These are phyloP conservation scores for Globisporangium megalacanthum DNA, from an alignment of 352 stramenopile genomes.

Conservation along the genomic window DNA sequence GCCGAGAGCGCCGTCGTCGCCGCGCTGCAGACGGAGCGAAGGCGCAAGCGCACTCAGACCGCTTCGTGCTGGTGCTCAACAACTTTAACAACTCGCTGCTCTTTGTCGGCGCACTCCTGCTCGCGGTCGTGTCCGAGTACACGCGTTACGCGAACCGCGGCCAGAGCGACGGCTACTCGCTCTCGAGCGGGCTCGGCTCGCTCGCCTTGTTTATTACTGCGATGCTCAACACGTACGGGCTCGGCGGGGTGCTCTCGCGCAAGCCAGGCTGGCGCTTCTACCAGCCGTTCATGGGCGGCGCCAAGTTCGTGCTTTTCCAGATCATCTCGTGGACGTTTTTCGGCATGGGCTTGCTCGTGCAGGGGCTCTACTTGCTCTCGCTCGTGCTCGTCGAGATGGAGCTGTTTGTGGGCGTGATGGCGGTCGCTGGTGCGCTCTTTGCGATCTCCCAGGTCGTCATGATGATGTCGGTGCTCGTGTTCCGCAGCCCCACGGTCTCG, in stretches of 20 bases:
- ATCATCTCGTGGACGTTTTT: slow-evolving; percentile 80
- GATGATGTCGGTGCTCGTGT: slow-evolving; percentile 80
- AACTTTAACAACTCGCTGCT: slow-evolving; percentile 87
- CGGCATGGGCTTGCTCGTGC: slow-evolving; percentile 53
- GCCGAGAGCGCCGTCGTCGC: slow-evolving; percentile 23
- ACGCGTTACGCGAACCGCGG: slow-evolving; percentile 22
- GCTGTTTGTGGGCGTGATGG: slow-evolving; percentile 72
- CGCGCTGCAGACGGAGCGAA: neutral
- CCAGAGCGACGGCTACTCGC: slow-evolving; percentile 33
- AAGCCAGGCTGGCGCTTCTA: slow-evolving; percentile 82
- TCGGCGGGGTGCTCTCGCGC: slow-evolving; percentile 63
- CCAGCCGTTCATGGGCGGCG: slow-evolving; percentile 76
- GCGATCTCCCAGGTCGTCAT: slow-evolving; percentile 70
- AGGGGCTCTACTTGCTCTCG: slow-evolving; percentile 73
- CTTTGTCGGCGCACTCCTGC: slow-evolving; percentile 54
- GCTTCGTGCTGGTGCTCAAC: slow-evolving; percentile 68
- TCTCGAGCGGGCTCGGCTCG: slow-evolving; percentile 53
- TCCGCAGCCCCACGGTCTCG: slow-evolving; percentile 14
- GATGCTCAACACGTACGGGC: slow-evolving; percentile 78
- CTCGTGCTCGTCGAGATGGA: slow-evolving; percentile 75
- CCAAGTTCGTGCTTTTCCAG: slow-evolving; percentile 69
- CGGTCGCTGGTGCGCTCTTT: slow-evolving; percentile 51
- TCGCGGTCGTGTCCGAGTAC: slow-evolving; percentile 58
- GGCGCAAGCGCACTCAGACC: slow-evolving; percentile 26
- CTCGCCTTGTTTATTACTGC: slow-evolving; percentile 68